Conservation (phyloP, 1,284 basidiomycete genomes). For the Acaromyces ingoldii region DNA sequence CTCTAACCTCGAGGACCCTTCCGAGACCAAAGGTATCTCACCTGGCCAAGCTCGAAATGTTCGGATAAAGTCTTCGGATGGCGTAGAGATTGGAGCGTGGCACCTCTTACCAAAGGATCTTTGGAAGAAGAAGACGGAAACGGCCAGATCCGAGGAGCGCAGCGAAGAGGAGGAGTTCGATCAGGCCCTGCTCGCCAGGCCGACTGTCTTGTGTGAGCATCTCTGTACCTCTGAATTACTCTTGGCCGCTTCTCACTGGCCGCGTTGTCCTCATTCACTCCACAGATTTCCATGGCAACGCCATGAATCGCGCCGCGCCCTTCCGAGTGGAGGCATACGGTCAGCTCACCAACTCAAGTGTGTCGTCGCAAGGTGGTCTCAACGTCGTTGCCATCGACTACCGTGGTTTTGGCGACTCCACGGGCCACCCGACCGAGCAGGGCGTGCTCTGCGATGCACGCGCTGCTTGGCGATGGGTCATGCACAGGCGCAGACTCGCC, state of each 20-base stretch:
- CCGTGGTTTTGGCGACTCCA: slow-evolving; percentile 85
- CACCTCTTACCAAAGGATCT: background rate
- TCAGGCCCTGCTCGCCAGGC: slow-evolving; percentile 52
- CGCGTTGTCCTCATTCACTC: background rate
- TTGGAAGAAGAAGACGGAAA: background rate
- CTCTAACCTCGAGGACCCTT: background rate
- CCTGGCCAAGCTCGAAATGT: slow-evolving; percentile 1
- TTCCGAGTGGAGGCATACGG: slow-evolving; percentile 65
- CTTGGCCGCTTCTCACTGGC: background rate
- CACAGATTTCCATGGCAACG: slow-evolving; percentile 77
- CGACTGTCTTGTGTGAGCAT: slow-evolving; percentile 64
- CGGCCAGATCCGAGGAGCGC: background rate
- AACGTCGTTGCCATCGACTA: slow-evolving; percentile 85
- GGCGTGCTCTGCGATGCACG: slow-evolving; percentile 73
- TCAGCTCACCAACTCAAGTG: slow-evolving; percentile 58
- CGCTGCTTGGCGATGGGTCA: slow-evolving; percentile 74
- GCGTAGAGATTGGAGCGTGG: background rate
- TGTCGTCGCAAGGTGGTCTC: slow-evolving; percentile 61
- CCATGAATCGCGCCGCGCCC: slow-evolving; percentile 65
- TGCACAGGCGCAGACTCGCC: slow-evolving; percentile 26
- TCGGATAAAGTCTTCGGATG: background rate
- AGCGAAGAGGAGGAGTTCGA: too few species aligned
- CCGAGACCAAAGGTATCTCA: background rate
- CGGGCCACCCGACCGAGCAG: slow-evolving; percentile 67
- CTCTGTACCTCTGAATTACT: background rate